Percentiles rank a stretch among this genome's conserved stretches.
Evolutionary conservation across 345 rosid species (phyloP).

Genomic region (Nasturtium officinale): DNA sequence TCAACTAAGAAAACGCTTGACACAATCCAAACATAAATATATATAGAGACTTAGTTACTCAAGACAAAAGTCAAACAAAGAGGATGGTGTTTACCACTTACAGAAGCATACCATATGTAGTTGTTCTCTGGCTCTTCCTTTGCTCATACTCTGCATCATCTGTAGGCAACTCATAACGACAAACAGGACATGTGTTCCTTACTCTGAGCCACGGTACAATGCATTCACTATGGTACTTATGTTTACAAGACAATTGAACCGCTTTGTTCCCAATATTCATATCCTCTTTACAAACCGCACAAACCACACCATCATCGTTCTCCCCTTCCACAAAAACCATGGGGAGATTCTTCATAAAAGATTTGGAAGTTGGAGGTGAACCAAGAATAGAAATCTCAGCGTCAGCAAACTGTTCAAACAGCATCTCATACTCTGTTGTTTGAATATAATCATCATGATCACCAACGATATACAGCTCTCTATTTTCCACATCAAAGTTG

Average conservation of each 20-base stretch:
- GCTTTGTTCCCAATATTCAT: slow-evolving; percentile 60
- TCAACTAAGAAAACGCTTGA: not conserved
- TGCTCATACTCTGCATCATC: slow-evolving; percentile 76
- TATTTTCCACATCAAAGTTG: slow-evolving; percentile 49
- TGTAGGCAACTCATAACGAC: slow-evolving; percentile 85
- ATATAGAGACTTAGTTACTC: slow-evolving; percentile 5
- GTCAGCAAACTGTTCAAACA: slow-evolving; percentile 79
- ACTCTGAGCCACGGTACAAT: slow-evolving; percentile 81
- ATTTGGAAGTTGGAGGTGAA: slow-evolving; percentile 67
- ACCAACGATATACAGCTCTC: slow-evolving; percentile 45
- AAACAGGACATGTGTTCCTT: slow-evolving; percentile 93
- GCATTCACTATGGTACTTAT: slow-evolving; percentile 82
- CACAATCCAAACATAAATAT: slow-evolving; percentile 22
- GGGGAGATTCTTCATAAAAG: slow-evolving; percentile 64
- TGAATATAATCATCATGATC: slow-evolving; percentile 53
- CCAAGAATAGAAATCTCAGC: slow-evolving; percentile 54
- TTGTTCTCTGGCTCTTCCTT: slow-evolving; percentile 49
- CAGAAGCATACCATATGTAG: slow-evolving; percentile 9
- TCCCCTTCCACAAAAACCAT: slow-evolving; percentile 45
- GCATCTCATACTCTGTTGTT: slow-evolving; percentile 62
- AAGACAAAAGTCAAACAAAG: slow-evolving; percentile 11
- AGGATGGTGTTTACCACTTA: slow-evolving; percentile 15
- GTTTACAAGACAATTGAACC: slow-evolving; percentile 77
- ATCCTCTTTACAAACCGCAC: slow-evolving; percentile 95
- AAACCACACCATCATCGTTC: slow-evolving; percentile 44